Conservation (phyloP, 306 rosid species). For the Vigna angularis region DNA sequence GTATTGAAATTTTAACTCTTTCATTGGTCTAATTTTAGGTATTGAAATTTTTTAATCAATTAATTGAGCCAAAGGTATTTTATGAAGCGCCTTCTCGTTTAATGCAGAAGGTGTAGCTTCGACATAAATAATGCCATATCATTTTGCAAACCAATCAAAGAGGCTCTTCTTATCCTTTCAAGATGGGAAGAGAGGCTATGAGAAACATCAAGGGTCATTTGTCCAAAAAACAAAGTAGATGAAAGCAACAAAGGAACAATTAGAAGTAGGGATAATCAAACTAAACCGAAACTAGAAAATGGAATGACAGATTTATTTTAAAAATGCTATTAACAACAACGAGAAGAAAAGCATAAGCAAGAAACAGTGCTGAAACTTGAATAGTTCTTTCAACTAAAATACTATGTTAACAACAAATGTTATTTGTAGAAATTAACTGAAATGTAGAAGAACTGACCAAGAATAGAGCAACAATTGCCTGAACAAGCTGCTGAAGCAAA, state of each 20-base stretch:
- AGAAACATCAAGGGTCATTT: not conserved
- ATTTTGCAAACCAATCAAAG: conserved; percentile 16
- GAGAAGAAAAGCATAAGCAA: conserved; percentile 3
- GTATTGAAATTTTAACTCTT: conserved; percentile 18
- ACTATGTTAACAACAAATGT: conserved; percentile 18
- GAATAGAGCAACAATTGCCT: conserved; percentile 85
- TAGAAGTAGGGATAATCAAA: not conserved
- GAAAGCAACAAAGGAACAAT: conserved; percentile 12
- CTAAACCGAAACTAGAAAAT: not conserved
- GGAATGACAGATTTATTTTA: not conserved
- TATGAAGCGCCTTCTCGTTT: not conserved
- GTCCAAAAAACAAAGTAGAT: conserved; percentile 1
- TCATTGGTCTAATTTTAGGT: not conserved
- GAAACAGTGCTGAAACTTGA: not conserved
- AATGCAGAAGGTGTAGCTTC: not conserved
- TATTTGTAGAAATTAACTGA: conserved; percentile 27
- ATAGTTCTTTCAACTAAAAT: conserved; percentile 5
- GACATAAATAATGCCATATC: conserved; percentile 3
- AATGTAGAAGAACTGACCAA: conserved; percentile 55
- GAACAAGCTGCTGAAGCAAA: conserved; percentile 83
- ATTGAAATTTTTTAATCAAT: conserved; percentile 10
- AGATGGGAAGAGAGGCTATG: not conserved
- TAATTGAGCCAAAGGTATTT: not conserved
- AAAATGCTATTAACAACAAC: conserved; percentile 10
- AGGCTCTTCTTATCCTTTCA: conserved; percentile 2